phyloP scores from a whole-genome alignment of 768 basidiomycete species.

The Stropharia rugosoannulata region DNA sequence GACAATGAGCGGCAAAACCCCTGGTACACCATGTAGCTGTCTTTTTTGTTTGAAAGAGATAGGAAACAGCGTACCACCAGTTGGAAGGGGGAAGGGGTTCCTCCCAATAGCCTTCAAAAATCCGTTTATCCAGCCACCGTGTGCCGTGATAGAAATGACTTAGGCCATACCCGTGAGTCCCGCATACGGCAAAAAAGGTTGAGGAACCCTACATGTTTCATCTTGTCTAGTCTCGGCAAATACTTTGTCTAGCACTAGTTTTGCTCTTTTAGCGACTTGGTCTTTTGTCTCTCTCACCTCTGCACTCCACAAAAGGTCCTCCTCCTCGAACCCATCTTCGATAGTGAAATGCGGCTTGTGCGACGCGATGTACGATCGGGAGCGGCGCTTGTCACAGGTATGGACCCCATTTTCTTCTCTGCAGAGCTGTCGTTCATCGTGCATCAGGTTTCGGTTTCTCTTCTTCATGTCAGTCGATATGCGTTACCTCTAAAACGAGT shows the following conservation, averaged over 20 bases:
- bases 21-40: not conserved
- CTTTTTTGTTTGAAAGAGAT: no score
- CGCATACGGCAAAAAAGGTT: not conserved
- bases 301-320: conserved; percentile 60
- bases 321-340: conserved; percentile 58
- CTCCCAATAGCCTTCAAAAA: conserved; percentile 50
- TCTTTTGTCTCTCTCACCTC: conserved; percentile 51
- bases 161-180: not conserved
- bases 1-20: not conserved
- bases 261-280: conserved; percentile 48
- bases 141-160: conserved; percentile 71
- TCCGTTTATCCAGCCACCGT: conserved; percentile 60
- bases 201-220: conserved; percentile 41
- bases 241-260: conserved; percentile 50
- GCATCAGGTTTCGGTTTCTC: not conserved
- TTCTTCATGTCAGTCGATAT: not conserved
- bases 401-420: conserved; percentile 69
- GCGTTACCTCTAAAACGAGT: conserved; percentile 54
- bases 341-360: conserved; percentile 54
- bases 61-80: conserved; percentile 48
- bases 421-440: conserved; percentile 44
- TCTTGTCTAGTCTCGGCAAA: conserved; percentile 41
- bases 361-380: conserved; percentile 43
- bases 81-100: conserved; percentile 45
- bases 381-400: conserved; percentile 66